Conservation (phyloP, 2,329 filamentous ascomycete species). For the Penicillium sp. region DNA sequence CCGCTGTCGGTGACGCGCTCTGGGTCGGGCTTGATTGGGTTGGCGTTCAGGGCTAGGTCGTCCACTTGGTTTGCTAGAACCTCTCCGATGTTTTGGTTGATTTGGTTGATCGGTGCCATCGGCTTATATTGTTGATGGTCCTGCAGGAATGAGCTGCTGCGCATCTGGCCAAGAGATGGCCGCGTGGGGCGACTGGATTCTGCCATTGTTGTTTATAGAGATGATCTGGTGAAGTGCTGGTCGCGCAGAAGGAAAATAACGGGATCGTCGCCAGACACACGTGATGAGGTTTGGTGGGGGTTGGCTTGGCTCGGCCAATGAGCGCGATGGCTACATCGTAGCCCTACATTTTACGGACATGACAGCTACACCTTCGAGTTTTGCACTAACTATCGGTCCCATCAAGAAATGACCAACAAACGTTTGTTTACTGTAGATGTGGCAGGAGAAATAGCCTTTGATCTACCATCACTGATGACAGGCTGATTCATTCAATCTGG, state of each 20-base stretch:
- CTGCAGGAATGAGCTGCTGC: conserved; percentile 48
- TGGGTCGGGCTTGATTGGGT: conserved; percentile 42
- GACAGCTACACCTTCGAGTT: not conserved
- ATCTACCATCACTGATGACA: too few relatives aligned
- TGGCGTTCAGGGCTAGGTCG: conserved; percentile 32
- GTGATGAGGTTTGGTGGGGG: not conserved
- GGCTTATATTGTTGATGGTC: conserved; percentile 53
- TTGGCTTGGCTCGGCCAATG: not conserved
- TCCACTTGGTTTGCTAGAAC: conserved; percentile 36
- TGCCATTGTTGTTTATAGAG: conserved; percentile 25
- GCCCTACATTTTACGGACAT: not conserved
- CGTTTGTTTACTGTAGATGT: too few relatives aligned
- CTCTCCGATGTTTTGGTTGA: conserved; percentile 39
- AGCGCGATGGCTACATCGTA: not conserved
- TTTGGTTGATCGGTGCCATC: conserved; percentile 31
- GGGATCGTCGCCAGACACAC: not conserved
- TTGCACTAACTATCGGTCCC: too few relatives aligned
- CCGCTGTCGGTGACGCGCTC: conserved; percentile 48
- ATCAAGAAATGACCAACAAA: too few relatives aligned
- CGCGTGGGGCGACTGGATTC: conserved; percentile 36
- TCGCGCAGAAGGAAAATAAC: not conserved
- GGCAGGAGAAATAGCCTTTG: too few relatives aligned
- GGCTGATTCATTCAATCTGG: too few relatives aligned
- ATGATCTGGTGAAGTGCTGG: not conserved
- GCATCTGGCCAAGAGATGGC: conserved; percentile 47